These are phyloP conservation scores for Hypoxylon sp. DNA, from an alignment of 2,329 filamentous ascomycete genomes.

Conservation along the genomic window DNA sequence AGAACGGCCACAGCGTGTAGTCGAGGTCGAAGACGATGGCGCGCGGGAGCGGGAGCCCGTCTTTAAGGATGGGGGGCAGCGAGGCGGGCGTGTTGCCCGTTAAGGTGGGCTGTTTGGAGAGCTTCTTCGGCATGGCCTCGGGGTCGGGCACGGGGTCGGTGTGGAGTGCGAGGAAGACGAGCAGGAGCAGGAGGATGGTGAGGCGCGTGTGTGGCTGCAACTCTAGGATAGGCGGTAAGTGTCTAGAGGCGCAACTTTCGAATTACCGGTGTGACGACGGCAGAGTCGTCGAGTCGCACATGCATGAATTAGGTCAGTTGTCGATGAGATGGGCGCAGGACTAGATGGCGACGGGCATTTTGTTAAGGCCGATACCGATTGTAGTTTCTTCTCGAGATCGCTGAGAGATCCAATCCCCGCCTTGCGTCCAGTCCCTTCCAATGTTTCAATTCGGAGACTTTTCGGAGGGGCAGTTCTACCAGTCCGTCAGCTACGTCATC, in stretches of 20 bases:
- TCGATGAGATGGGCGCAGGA: constrained; percentile 3
- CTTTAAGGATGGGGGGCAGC: constrained; percentile 62
- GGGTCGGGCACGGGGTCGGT: neutral
- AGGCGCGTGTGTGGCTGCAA: constrained; percentile 1
- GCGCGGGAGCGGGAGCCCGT: constrained; percentile 80
- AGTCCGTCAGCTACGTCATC: constrained; percentile 32
- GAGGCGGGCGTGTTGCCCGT: constrained; percentile 48
- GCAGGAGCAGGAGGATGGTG: neutral
- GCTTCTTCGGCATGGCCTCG: constrained; percentile 47
- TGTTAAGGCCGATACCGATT: constrained; percentile 28
- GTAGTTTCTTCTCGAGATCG: constrained; percentile 2
- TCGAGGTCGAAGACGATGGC: constrained; percentile 95
- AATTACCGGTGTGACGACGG: constrained; percentile 15
- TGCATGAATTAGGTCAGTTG: constrained; percentile 8
- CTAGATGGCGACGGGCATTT: constrained; percentile 17
- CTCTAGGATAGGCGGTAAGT: neutral
- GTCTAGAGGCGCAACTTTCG: constrained; percentile 1
- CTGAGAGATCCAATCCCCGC: constrained; percentile 11
- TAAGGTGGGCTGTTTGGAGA: constrained; percentile 51
- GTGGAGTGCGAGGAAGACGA: no score
- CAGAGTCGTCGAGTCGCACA: neutral
- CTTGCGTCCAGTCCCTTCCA: neutral
- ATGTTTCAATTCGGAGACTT: constrained; percentile 20
- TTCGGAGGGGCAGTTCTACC: constrained; percentile 28
- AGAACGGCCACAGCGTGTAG: constrained; percentile 99